Percentiles rank a stretch among this genome's conserved stretches.
Conservation (phyloP, 2,329 filamentous ascomycete genomes). For the Nannizzia gypsea region DNA sequence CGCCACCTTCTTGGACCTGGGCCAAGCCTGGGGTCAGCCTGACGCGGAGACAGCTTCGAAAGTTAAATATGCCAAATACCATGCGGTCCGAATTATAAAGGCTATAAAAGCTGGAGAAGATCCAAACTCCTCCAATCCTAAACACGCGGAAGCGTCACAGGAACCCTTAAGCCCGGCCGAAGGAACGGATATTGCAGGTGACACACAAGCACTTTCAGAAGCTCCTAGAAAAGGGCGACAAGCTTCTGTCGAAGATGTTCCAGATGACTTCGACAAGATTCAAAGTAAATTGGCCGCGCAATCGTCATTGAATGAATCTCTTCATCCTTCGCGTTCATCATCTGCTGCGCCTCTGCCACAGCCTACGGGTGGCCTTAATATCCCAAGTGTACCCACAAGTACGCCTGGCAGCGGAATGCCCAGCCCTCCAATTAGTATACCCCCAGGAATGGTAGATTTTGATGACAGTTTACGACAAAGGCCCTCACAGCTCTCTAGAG, state of each 20-base stretch:
- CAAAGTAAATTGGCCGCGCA: conserved; percentile 34
- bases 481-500: conserved; percentile 20
- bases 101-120: conserved; percentile 84
- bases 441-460: conserved; percentile 13
- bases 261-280: conserved; percentile 44
- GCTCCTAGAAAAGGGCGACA: conserved; percentile 29
- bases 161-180: conserved; percentile 47
- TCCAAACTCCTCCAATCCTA: conserved; percentile 79
- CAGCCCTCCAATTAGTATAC: conserved; percentile 11
- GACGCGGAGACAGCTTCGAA: conserved; percentile 70
- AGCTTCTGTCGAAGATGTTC: conserved; percentile 49
- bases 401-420: conserved; percentile 15
- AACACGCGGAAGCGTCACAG: conserved; percentile 39
- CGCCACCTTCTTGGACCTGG: conserved; percentile 79
- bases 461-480: conserved; percentile 14
- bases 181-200: conserved; percentile 36
- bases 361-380: neutral
- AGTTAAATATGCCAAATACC: conserved; percentile 94
- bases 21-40: conserved; percentile 67
- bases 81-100: conserved; percentile 79
- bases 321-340: conserved; percentile 38
- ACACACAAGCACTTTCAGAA: neutral
- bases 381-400: conserved; percentile 15
- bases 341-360: conserved; percentile 25
- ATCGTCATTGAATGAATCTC: conserved; percentile 40